Percentiles rank a stretch among this genome's conserved stretches.
These are phyloP conservation scores for Rubroshorea leprosula DNA, from an alignment of 345 rosid genomes.

Conservation along the genomic window DNA sequence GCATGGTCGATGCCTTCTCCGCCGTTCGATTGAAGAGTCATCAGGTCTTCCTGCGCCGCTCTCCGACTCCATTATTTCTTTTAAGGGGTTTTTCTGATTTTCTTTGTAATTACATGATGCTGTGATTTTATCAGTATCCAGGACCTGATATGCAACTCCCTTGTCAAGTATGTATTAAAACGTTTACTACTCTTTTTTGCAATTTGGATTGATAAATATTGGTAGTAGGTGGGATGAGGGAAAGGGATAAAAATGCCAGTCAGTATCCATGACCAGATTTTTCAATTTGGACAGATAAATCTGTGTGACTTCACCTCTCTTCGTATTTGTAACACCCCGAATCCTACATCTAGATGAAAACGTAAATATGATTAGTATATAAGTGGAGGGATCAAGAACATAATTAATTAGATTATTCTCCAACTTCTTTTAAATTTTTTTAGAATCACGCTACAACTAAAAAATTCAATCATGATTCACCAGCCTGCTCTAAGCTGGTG, in stretches of 20 bases:
- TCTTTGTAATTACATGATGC: slow-evolving; percentile 48
- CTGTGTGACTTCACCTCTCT: no score
- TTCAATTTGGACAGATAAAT: no score
- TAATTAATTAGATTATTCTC: no score
- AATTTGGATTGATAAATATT: background rate
- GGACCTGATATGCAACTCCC: slow-evolving; percentile 98
- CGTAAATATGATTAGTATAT: no score
- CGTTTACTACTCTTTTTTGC: background rate
- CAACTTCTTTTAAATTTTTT: background rate
- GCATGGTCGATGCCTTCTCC: slow-evolving; percentile 86
- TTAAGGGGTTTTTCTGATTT: background rate
- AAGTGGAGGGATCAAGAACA: no score
- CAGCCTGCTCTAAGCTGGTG: no score
- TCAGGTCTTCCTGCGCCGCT: slow-evolving; percentile 39
- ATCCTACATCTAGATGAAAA: no score
- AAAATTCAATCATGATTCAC: slow-evolving; percentile 13
- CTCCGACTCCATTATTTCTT: background rate
- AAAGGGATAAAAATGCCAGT: background rate
- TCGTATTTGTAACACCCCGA: no score
- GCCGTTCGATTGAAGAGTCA: slow-evolving; percentile 93
- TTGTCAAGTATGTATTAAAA: slow-evolving; percentile 54
- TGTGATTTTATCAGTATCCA: slow-evolving; percentile 68
- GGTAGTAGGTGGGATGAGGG: background rate
- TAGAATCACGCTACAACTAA: slow-evolving; percentile 1
- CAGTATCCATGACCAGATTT: no score